phyloP scores from a whole-genome alignment of 2,329 filamentous ascomycete genomes.

The Pestalotiopsis sp. region DNA sequence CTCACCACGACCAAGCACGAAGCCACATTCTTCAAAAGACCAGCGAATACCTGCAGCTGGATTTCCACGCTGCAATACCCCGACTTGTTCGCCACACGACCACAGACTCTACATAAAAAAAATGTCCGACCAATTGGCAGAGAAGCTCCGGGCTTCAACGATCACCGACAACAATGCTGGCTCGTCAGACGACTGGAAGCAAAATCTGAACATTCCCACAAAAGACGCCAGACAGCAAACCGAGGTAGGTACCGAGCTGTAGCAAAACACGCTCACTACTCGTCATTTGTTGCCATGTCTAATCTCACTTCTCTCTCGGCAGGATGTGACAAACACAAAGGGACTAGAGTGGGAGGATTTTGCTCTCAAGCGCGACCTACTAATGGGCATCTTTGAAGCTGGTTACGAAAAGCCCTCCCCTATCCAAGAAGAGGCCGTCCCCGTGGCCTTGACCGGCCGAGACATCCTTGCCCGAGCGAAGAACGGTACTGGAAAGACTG shows the following conservation, averaged over 20 bases:
- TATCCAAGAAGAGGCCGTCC: constrained; percentile 99
- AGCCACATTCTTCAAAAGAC: background rate
- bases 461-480: constrained; percentile 96
- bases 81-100: constrained; percentile 28
- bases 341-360: constrained; percentile 98
- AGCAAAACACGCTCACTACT: background rate
- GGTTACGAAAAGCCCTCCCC: constrained; percentile 98
- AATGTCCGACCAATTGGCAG: constrained; percentile 34
- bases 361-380: constrained; percentile 87
- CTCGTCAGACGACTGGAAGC: constrained; percentile 70
- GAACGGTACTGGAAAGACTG: constrained; percentile 98
- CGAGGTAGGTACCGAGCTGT: constrained; percentile 56
- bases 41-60: background rate
- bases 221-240: constrained; percentile 82
- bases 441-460: constrained; percentile 90
- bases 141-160: constrained; percentile 38
- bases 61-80: constrained; percentile 43
- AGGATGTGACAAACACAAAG: constrained; percentile 99
- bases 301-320: constrained; percentile 12
- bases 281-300: background rate
- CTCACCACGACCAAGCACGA: background rate
- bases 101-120: constrained; percentile 15
- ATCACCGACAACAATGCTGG: constrained; percentile 44
- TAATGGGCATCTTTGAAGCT: constrained; percentile 99
- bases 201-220: constrained; percentile 69